phyloP scores from a whole-genome alignment of 306 rosid species.

The Vachellia collinsii region DNA sequence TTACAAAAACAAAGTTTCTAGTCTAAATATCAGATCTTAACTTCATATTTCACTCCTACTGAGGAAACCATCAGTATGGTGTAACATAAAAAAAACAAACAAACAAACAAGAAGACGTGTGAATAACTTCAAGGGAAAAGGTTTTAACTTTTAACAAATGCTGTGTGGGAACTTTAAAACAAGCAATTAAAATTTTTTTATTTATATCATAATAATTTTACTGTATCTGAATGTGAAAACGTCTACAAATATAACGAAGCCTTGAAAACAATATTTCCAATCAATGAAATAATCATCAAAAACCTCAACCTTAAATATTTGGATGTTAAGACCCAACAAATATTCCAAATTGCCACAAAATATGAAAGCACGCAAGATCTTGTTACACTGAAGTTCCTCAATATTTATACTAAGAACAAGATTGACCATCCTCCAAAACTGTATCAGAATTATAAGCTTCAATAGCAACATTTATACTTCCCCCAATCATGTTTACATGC shows the following conservation, averaged over 20 bases:
- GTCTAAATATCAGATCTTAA: slow-evolving; percentile 13
- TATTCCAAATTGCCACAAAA: slow-evolving; percentile 24
- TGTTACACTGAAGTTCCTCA: slow-evolving; percentile 15
- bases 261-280: slow-evolving; percentile 8
- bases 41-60: not conserved
- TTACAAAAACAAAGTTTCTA: not conserved
- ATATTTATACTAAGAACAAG: slow-evolving; percentile 10
- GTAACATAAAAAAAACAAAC: not conserved
- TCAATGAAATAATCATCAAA: slow-evolving; percentile 3
- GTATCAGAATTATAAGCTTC: not conserved
- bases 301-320: slow-evolving; percentile 23
- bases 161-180: not conserved
- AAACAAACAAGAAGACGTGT: slow-evolving; percentile 1
- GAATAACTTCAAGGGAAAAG: not conserved
- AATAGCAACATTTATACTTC: slow-evolving; percentile 1
- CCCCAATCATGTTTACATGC: slow-evolving; percentile 21
- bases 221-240: not conserved
- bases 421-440: slow-evolving; percentile 13
- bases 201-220: not conserved
- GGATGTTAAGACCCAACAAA: slow-evolving; percentile 10
- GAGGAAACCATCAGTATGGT: slow-evolving; percentile 12
- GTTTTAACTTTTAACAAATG: not conserved
- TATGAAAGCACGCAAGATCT: slow-evolving; percentile 17
- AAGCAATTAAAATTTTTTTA: not conserved
- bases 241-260: slow-evolving; percentile 29